These are phyloP conservation scores for Lachancea fermentati DNA, from an alignment of 805 yeast genomes.

Conservation along the genomic window DNA sequence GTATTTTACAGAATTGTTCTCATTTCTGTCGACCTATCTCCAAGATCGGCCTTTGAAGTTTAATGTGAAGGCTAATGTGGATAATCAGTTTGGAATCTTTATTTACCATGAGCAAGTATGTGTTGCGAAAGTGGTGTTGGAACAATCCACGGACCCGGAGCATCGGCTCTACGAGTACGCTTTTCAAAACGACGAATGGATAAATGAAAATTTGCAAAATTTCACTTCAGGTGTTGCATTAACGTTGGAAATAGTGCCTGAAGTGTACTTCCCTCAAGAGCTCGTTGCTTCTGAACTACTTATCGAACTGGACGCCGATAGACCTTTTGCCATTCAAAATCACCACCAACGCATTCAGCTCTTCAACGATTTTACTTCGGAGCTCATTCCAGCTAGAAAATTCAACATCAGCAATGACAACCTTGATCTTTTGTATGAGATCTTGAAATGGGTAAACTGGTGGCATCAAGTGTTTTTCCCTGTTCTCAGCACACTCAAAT, in stretches of 20 bases:
- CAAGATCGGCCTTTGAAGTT: constrained; percentile 13
- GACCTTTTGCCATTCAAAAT: constrained; percentile 4
- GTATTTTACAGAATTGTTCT: constrained; percentile 28
- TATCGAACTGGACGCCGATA: constrained; percentile 5
- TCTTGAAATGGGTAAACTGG: constrained; percentile 31
- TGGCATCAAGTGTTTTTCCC: constrained; percentile 10
- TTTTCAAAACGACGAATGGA: constrained; percentile 23
- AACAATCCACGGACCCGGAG: constrained; percentile 19
- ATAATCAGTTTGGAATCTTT: constrained; percentile 29
- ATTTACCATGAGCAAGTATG: constrained; percentile 11
- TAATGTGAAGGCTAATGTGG: constrained; percentile 22
- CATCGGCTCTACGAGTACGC: constrained; percentile 27
- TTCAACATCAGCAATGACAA: constrained; percentile 30
- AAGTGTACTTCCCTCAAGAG: constrained; percentile 23
- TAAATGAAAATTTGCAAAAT: constrained; percentile 25
- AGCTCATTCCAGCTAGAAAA: constrained; percentile 18
- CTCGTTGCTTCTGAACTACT: constrained; percentile 22
- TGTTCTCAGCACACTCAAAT: constrained; percentile 3
- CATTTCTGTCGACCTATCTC: constrained; percentile 19
- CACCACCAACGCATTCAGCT: constrained; percentile 11
- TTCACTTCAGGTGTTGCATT: constrained; percentile 25
- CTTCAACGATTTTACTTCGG: constrained; percentile 28
- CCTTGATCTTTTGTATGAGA: constrained; percentile 22
- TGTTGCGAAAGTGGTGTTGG: constrained; percentile 23
- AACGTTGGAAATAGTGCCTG: constrained; percentile 18